Percentiles rank a stretch among this genome's conserved stretches.
These are phyloP conservation scores for Cinnamomum micranthum DNA, from an alignment of 164 flowering plant species.

Conservation along the genomic window DNA sequence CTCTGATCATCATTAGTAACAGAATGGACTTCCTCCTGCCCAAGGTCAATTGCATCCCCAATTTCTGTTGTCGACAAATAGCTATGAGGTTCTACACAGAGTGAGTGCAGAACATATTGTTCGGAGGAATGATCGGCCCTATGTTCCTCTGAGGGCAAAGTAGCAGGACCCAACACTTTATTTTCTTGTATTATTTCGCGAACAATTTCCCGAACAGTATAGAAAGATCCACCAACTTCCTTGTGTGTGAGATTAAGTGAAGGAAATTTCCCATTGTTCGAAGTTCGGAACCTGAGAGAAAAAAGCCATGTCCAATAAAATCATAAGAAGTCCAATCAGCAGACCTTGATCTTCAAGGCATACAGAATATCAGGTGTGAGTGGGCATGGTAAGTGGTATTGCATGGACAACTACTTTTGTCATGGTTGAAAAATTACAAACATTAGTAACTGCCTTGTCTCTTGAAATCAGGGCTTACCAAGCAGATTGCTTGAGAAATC, in stretches of 20 bases:
- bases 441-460: neutral
- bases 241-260: slow-evolving; percentile 84
- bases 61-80: slow-evolving; percentile 19
- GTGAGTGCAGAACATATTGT: slow-evolving; percentile 44
- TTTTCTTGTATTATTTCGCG: slow-evolving; percentile 93
- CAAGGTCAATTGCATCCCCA: neutral
- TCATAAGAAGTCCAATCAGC: neutral
- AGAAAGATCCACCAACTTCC: slow-evolving; percentile 98
- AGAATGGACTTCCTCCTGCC: slow-evolving; percentile 17
- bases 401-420: neutral
- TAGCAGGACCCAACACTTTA: slow-evolving; percentile 73
- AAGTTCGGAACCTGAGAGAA: slow-evolving; percentile 60
- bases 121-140: slow-evolving; percentile 20
- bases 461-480: neutral
- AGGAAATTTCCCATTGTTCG: slow-evolving; percentile 77
- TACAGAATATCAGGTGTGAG: neutral
- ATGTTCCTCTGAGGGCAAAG: slow-evolving; percentile 34
- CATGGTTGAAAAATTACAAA: neutral
- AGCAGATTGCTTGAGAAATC: neutral
- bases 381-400: neutral
- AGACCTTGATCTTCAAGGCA: neutral
- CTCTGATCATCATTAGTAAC: slow-evolving; percentile 16
- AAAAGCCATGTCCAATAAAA: slow-evolving; percentile 8
- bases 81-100: slow-evolving; percentile 37
- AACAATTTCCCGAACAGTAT: slow-evolving; percentile 86